phyloP scores from a whole-genome alignment of 2,329 filamentous ascomycete species.

The Stachybotrys elegans region DNA sequence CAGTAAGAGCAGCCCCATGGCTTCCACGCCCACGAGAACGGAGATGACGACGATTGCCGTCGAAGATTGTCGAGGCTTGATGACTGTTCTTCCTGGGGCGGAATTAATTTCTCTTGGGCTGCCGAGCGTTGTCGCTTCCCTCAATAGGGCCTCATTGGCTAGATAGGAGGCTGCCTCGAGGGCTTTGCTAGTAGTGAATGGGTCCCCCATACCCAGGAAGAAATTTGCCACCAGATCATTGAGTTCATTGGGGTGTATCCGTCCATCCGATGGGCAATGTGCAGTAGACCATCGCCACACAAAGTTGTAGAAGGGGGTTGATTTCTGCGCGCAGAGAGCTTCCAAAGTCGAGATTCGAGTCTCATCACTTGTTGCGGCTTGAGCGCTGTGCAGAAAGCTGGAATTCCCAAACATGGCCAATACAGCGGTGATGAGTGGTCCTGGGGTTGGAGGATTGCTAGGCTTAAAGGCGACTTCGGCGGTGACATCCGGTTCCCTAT shows the following conservation, averaged over 20 bases:
- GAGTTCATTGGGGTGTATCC: no score
- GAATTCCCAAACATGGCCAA: constrained; percentile 9
- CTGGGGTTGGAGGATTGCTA: not conserved
- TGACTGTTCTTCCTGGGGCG: not conserved
- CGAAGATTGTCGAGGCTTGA: constrained; percentile 6
- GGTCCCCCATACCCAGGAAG: not conserved
- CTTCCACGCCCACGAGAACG: constrained; percentile 6
- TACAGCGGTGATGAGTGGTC: constrained; percentile 8
- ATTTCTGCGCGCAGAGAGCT: constrained; percentile 1
- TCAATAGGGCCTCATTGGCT: constrained; percentile 11
- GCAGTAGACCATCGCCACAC: no score
- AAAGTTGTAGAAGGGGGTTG: no score
- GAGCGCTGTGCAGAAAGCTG: constrained; percentile 5
- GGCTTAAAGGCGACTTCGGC: not conserved
- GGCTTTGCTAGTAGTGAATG: no score
- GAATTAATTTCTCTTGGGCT: not conserved
- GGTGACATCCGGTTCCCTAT: not conserved
- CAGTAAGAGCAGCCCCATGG: constrained; percentile 1
- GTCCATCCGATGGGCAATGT: no score
- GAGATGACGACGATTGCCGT: constrained; percentile 3
- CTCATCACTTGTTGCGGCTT: not conserved
- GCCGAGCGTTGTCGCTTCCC: not conserved
- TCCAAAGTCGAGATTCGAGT: not conserved
- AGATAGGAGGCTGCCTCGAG: constrained; percentile 12
- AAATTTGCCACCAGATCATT: no score